phyloP scores from a whole-genome alignment of 345 rosid genomes.

The Geranium rotundifolium region DNA sequence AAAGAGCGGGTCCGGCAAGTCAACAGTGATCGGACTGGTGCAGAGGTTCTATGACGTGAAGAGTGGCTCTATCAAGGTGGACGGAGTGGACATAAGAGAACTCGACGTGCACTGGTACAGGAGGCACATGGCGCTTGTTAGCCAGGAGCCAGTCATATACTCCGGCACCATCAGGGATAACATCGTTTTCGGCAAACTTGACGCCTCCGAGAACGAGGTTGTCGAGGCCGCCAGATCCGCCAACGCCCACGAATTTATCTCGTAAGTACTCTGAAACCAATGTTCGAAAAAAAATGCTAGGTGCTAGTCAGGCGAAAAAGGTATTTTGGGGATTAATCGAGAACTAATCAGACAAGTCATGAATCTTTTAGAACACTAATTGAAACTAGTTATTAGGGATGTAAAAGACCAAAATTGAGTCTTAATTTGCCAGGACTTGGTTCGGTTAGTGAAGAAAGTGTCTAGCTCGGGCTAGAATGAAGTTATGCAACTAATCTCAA shows the following conservation, averaged over 20 bases:
- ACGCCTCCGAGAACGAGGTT: conserved; percentile 45
- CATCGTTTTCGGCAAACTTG: conserved; percentile 47
- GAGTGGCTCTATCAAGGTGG: conserved; percentile 46
- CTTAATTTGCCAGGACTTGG: no score
- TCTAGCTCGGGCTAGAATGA: no score
- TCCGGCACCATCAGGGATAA: conserved; percentile 59
- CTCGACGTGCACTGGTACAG: conserved; percentile 46
- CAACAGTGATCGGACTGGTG: conserved; percentile 61
- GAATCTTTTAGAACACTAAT: no score
- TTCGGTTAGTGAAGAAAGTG: no score
- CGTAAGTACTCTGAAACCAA: conserved; percentile 12
- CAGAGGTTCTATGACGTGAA: conserved; percentile 63
- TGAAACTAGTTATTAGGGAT: no score
- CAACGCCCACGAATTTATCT: conserved; percentile 67
- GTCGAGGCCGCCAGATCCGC: conserved; percentile 63
- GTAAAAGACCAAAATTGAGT: no score
- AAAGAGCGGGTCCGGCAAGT: conserved; percentile 68
- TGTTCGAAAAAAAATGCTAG: no score
- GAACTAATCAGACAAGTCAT: no score
- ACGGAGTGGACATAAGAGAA: conserved; percentile 48
- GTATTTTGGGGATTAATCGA: no score
- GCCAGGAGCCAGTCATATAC: conserved; percentile 66
- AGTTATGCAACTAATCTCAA: no score
- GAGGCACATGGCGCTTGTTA: conserved; percentile 49
- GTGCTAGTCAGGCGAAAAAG: no score